Conservation (phyloP, 2,329 filamentous ascomycete genomes). For the Cladorrhinum sp. region DNA sequence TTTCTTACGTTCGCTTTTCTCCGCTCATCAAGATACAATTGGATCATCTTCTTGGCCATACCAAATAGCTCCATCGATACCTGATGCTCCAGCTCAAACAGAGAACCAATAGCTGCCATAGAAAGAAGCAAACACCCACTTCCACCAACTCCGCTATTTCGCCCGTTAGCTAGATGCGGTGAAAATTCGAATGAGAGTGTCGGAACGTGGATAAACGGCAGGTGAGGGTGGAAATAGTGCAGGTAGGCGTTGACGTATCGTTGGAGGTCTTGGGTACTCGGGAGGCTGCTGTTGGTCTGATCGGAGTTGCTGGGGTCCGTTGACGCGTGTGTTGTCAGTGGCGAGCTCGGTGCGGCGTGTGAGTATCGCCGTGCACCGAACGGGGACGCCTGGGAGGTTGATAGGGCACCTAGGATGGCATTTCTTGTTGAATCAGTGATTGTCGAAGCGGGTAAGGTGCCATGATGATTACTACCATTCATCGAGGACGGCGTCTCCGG, state of each 20-base stretch:
- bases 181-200: conserved; percentile 87
- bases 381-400: conserved; percentile 48
- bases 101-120: conserved; percentile 69
- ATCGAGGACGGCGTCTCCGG: conserved; percentile 73
- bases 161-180: conserved; percentile 60
- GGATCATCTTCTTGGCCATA: conserved; percentile 92
- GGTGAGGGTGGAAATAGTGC: conserved; percentile 86
- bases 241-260: conserved; percentile 89
- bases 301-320: conserved; percentile 48
- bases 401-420: conserved; percentile 58
- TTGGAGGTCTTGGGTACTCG: conserved; percentile 80
- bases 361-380: conserved; percentile 64
- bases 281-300: conserved; percentile 59
- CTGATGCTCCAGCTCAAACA: conserved; percentile 81
- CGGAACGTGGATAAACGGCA: conserved; percentile 91
- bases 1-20: conserved; percentile 77
- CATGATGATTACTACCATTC: conserved; percentile 59
- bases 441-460: conserved; percentile 58
- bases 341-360: conserved; percentile 53
- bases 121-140: conserved; percentile 83
- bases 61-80: conserved; percentile 85
- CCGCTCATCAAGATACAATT: conserved; percentile 86
- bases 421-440: conserved; percentile 63
- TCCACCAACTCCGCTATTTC: conserved; percentile 64
- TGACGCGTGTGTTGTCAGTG: conserved; percentile 50